Conservation (phyloP, 768 basidiomycete genomes). For the Hygrocybe coccinea region DNA sequence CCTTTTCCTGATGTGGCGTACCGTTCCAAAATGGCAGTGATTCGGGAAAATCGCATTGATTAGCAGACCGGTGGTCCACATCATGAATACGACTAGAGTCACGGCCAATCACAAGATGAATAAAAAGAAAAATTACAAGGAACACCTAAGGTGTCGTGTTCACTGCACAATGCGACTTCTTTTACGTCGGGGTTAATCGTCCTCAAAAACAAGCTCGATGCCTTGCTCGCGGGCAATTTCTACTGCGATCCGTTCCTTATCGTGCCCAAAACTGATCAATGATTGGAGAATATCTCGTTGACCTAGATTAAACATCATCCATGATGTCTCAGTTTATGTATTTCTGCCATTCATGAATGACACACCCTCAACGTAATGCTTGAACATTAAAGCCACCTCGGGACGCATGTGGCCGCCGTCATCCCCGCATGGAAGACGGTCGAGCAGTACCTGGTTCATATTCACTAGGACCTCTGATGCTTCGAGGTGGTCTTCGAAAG, state of each 20-base stretch:
- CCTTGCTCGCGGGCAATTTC: conserved; percentile 48
- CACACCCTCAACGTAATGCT: conserved; percentile 61
- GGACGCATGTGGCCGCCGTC: conserved; percentile 36
- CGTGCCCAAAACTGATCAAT: conserved; percentile 44
- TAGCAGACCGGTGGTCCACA: too few species aligned
- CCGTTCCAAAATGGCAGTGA: too few species aligned
- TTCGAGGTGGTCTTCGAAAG: conserved; percentile 63
- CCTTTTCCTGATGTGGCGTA: too few species aligned
- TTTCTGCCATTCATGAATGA: neutral
- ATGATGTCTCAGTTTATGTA: neutral
- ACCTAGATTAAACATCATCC: conserved; percentile 38
- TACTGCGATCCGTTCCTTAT: conserved; percentile 46
- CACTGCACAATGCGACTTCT: too few species aligned
- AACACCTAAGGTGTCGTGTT: too few species aligned
- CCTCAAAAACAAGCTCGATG: conserved; percentile 50
- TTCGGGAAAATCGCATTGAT: too few species aligned
- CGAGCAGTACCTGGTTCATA: conserved; percentile 55
- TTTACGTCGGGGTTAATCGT: too few species aligned
- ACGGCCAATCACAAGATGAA: too few species aligned
- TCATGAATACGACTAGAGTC: too few species aligned
- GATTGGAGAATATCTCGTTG: conserved; percentile 56
- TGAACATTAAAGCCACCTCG: conserved; percentile 61
- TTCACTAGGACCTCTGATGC: conserved; percentile 59
- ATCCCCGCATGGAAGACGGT: conserved; percentile 33
- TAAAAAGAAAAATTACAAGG: too few species aligned